Evolutionary conservation across 2,329 filamentous ascomycete species (phyloP), one percentile per base, ranked within the genome.

Genomic region (Ophiocordyceps robertsii): DNA sequence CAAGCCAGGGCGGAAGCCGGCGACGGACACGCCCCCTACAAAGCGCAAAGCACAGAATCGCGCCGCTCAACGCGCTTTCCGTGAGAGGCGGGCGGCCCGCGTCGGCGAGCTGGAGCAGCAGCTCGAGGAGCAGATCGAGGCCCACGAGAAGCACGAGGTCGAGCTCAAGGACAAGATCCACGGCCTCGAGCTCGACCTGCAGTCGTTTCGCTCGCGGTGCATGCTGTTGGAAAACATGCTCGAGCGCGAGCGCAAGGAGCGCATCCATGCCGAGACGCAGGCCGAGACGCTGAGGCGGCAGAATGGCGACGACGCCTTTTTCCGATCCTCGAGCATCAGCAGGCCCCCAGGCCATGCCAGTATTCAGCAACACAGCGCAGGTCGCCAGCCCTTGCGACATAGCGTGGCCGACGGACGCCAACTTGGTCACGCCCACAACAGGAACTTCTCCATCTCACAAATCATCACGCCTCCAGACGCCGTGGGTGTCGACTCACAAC

Each of bases 21-120:
- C 87, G 38, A 93, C 86, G 31, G 89, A 95, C 57, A 93, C 89
- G 41, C 88, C 89, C 13, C 84, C 85, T 2, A 94, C 88, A 37
- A 94, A 94, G 67, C 79, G 92, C 50, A 93, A 95, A 68, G 84
- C 86, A 1, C 92, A 96, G 66, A 96, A 96, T 61, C 77, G 92
- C 46, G 84, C 86, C 38, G 90, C 90, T 3, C 90, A 96, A 65
- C 73, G 90, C 45, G 86, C 84, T 1, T 96, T 96, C 62, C 76
- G 90, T 30, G 88, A 95, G 63, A 74, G 90, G 44, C 77, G 90
- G 48, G 86, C 86, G 2, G 85, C 86, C 21, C 83, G 86, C 33
- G 85, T 95, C 7, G 81, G 83, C 33, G 89, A 82, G 56, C 64
- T 84, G 29, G 78, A 84, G 58, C 76, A 81, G 51, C 74, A 80